Base-by-base conservation (phyloP, 1,284 basidiomycete species). In the Cystobasidium sp. region DNA sequence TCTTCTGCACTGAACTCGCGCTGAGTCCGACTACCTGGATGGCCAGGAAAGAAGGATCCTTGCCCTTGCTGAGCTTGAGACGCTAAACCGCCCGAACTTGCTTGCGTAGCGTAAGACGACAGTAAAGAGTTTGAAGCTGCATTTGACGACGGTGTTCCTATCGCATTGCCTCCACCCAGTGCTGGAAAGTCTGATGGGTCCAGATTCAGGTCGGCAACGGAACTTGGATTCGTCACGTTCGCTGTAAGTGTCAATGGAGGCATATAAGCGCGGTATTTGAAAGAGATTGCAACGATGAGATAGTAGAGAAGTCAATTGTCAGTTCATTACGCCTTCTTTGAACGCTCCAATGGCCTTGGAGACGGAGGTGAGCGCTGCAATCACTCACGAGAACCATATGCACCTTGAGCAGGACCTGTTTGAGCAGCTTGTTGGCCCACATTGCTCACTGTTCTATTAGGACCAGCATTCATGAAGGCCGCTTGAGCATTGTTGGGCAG, bases 171-270 rank as follows among this genome's bases (percentile, higher is more conserved):
- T 65, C 90, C 88, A 56, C 91, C 90, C 12, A 93, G 86, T 37
- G 90, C 91, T 12, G 91, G 91, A 79, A 93, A 93, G 82, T 93
- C 91, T 80, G 90, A 92, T 46, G 88, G 90, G 84, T 92, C 91
- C 66, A 92, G 87, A n/a, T 88, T 89, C 72, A 89, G 87, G 79
- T 91, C 90, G 88, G 64, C 51, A 14, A 66, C 64, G 44, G 64
- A 66, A 31, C 44, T 31, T 66, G 51, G 64, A 53, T 66, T 66
- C 49, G 64, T 55, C 49, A 66, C 64, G 64, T 66, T 66, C 49
- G 64, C 64, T 66, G 47, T 7, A 18, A 6, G 44, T 12, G 44
- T 10, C 22, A 31, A 53, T 4, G 49, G 20, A 43, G 20, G 46
- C 49, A 67, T 12, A 39, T 12, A 9, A 41, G 31, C 18, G 39